Base-by-base conservation (phyloP, 2,329 filamentous ascomycete genomes). In the Colletotrichum lindemuthianum region DNA sequence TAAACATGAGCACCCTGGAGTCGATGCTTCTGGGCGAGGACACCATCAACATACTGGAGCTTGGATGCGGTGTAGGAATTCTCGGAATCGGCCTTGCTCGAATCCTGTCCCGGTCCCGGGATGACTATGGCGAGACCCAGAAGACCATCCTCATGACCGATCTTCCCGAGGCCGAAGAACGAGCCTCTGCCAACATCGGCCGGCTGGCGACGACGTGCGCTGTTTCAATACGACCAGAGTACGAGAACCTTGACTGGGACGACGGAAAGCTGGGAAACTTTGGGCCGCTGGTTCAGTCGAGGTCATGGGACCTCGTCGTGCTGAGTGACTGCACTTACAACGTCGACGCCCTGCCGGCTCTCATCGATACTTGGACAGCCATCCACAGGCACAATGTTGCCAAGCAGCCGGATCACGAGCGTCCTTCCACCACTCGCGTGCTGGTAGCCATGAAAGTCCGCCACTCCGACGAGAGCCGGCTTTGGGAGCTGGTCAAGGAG, bases 271-370 rank as follows among this genome's bases (percentile, higher is more conserved):
- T 73, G 2, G 84, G 83, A 0, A 60, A 53, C 0, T 84, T 87
- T 65, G 82, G 82, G 0, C 68, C 75, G 0, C 71, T 77, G 32
- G 78, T 77, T 1, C 66, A 69, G n/a, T 73, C 76, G 1, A 74
- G 72, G 2, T 65, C 72, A 2, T 88, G 85, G 85, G 82, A 87
- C 63, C 73, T 87, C 6, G 70, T 87, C 50, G 77, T 86, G 56
- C 75, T 88, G 24, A 87, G 85, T 71, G 86, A 88, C 72, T 87
- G 86, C 78, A 88, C 85, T 0, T 88, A 88, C 77, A 88, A 88
- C 66, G 82, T 81, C 57, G 85, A 88, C 70, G 82, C 81, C 67
- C 74, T 88, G 33, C 81, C 83, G 1, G 79, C 83, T 2, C 77
- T 88, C 24, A 81, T 87, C 4, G 79, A 79, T 55, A 87, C 85